phyloP scores from a whole-genome alignment of 2,329 filamentous ascomycete genomes.

The Trichoderma sp. region DNA sequence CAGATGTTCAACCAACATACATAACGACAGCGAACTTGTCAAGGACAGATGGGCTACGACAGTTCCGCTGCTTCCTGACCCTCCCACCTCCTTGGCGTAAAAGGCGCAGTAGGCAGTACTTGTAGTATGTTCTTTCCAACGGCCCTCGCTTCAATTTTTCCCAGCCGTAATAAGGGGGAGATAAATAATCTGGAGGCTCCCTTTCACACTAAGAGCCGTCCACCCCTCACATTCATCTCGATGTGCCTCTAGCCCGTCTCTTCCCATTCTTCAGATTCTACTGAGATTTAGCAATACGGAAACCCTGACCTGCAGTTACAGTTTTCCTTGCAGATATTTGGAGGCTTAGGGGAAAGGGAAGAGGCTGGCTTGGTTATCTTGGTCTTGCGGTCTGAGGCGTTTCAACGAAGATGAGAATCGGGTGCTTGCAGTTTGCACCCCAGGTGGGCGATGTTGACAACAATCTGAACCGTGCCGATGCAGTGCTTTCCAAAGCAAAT shows the following conservation, averaged over 20 bases:
- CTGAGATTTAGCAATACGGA: background rate
- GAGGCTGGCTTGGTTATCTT: background rate
- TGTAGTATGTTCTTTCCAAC: background rate
- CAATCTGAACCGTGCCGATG: constrained; percentile 69
- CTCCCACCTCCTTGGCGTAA: background rate
- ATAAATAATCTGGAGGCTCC: background rate
- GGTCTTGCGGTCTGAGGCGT: background rate
- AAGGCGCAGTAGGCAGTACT: background rate
- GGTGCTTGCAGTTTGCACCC: constrained; percentile 70
- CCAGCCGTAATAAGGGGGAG: too few relatives aligned
- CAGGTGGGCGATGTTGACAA: constrained; percentile 68
- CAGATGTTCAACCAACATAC: constrained; percentile 13
- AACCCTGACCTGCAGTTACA: background rate
- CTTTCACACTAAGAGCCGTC: background rate
- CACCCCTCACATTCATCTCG: background rate
- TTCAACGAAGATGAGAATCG: constrained; percentile 58
- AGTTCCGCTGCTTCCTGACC: background rate
- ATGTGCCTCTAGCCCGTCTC: background rate
- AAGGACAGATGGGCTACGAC: background rate
- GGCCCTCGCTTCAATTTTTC: background rate
- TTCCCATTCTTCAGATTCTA: background rate
- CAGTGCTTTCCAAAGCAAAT: constrained; percentile 56
- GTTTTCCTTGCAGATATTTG: background rate
- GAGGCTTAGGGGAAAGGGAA: background rate
- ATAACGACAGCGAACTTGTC: background rate